Evolutionary conservation across 345 rosid species (phyloP), one percentile per base, ranked within the genome.

Genomic region (Moricandia moricandioides): DNA sequence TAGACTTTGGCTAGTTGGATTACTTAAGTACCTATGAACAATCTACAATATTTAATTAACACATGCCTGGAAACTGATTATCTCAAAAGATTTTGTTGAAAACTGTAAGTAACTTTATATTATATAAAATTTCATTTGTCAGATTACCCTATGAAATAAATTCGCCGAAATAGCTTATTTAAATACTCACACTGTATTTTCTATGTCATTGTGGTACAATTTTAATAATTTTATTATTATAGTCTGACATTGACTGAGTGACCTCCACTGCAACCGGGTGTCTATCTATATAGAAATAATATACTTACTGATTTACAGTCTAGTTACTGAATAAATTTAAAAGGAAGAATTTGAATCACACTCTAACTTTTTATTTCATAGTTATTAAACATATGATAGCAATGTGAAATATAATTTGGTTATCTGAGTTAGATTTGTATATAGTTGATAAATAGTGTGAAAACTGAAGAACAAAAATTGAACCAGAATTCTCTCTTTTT

Each of bases 101-200:
- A 70, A 45, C 27, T 70, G 43, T 34, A 59, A 49, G 62, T 64
- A 64, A 77, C 51, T 63, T 58, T 71, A 27, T 49, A 70, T 21
- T 39, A 65, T 77, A 66, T 66, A 59, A 65, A 78, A 78, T 16
- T 49, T 37, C 57, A 51, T 34, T 78, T 72, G 81, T 78, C 81
- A 72, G 73, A 59, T 70, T 55, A 43, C 57, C 73, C 81, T 78
- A 66, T 66, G 81, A 72, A 60, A 60, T 65, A 31, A 24, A 58
- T 16, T 77, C 69, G 69, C 81, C 77, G 81, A 51, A 51, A 60
- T 72, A 78, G 81, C 81, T 78, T 6, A 52, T 21, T 65, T 65
- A 34, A 65, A 71, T 78, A 78, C 51, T 65, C 73, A 59, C 68
- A 70, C 1, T 2, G 12, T 26, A 43, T 54, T 64, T 76, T 76